These are phyloP conservation scores for Boletus vermiculosoides DNA, from an alignment of 768 basidiomycete species.

Conservation along the genomic window DNA sequence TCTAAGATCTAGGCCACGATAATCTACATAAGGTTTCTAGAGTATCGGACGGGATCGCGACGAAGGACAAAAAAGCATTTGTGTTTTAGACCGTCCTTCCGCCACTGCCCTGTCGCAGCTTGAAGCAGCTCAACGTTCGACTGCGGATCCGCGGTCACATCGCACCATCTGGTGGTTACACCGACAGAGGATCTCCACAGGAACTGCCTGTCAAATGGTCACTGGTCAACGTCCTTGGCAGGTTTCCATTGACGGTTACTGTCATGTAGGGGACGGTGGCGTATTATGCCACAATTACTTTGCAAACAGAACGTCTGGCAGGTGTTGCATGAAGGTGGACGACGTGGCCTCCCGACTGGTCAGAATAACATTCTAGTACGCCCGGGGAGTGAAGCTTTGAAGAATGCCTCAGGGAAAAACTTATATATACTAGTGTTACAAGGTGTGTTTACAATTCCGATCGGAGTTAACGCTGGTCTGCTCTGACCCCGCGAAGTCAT, in stretches of 20 bases:
- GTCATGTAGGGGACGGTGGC: neutral
- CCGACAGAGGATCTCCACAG: neutral
- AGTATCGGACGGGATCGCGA: neutral
- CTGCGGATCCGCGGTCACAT: constrained; percentile 20
- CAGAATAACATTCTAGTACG: neutral
- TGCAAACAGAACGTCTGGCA: neutral
- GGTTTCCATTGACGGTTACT: neutral
- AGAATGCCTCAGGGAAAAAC: no score
- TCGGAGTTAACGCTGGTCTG: neutral
- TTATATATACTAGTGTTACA: no score
- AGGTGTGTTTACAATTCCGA: neutral
- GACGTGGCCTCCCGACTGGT: no score
- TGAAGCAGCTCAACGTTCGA: neutral
- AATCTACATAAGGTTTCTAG: neutral
- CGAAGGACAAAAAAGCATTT: neutral
- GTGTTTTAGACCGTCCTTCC: neutral
- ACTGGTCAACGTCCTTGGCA: neutral
- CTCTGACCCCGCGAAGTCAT: no score
- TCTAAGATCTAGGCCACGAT: neutral
- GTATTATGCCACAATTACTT: neutral
- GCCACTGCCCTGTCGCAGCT: neutral
- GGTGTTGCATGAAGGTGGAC: neutral
- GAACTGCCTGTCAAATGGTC: neutral
- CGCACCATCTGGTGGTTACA: constrained; percentile 1
- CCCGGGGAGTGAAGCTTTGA: neutral